Evolutionary conservation across 345 rosid genomes (phyloP), one percentile per base, ranked within the genome.

Genomic region (Noccaea caerulescens): DNA sequence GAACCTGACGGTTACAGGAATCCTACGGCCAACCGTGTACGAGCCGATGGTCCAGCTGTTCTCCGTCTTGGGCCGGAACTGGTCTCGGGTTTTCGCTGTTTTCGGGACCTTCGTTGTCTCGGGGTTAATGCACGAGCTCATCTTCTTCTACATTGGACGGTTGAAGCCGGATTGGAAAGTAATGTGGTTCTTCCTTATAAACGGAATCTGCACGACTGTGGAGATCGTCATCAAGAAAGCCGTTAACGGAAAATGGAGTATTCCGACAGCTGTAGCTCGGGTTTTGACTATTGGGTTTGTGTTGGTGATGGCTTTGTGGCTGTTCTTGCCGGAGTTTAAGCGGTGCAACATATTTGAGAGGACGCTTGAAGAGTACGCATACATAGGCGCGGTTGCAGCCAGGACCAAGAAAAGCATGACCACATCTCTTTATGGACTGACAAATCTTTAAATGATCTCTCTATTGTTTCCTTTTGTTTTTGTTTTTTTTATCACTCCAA

Each of bases 101-200:
- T 67, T 82, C 1, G 70, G 69, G 3, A 77, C 92, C 0, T 88
- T 85, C 23, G 9, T 85, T 1, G 84, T 77, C 1, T 86, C 95
- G 0, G 91, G 74, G 1, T 2, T 81, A 0, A 85, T 86, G 89
- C 97, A 91, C 49, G 89, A 85, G 82, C 84, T 86, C 3, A 57
- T 86, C 18, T 86, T 88, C 73, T 90, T 64, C 54, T 85, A 86
- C 73, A 11, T 83, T 63, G 82, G 84, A 49, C 77, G 84, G n/a
- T 11, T 73, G 72, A 59, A 7, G 7, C 92, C 89, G 33, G 76
- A 80, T 0, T 71, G 91, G 88, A 86, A 77, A 41, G 12, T 88
- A 45, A 68, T 79, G 39, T 65, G 73, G 77, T 88, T 85, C 73
- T 91, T 91, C 6, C 55, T 88, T 27, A 36, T 87, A 8, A 82